phyloP scores from a whole-genome alignment of 495 filamentous ascomycete species.

The Amorphotheca resinae region DNA sequence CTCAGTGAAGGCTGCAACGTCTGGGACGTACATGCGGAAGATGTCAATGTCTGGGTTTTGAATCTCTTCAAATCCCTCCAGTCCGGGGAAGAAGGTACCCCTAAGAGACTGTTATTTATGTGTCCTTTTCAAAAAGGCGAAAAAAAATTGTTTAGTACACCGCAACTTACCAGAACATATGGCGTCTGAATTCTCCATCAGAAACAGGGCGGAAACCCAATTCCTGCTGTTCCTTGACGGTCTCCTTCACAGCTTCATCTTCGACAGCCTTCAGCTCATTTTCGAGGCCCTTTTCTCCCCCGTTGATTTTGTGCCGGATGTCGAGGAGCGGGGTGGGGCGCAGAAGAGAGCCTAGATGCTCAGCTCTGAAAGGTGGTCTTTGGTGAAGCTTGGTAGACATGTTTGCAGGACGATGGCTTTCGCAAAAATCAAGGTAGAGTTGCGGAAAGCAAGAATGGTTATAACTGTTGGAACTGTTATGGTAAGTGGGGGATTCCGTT shows the following conservation, averaged over 20 bases:
- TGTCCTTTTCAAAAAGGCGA: neutral
- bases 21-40: constrained; percentile 66
- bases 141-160: neutral
- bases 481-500: neutral
- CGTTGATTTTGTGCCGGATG: constrained; percentile 42
- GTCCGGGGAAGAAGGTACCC: constrained; percentile 65
- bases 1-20: constrained; percentile 63
- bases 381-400: constrained; percentile 30
- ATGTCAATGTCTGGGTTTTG: constrained; percentile 43
- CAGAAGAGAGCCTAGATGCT: constrained; percentile 74
- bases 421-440: too few relatives aligned
- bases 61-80: constrained; percentile 58
- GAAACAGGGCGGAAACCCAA: constrained; percentile 57
- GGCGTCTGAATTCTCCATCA: constrained; percentile 66
- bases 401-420: neutral
- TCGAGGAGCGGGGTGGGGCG: constrained; percentile 57
- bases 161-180: constrained; percentile 33
- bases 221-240: constrained; percentile 52
- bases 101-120: constrained; percentile 20
- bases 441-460: too few relatives aligned
- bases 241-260: constrained; percentile 52
- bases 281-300: constrained; percentile 25
- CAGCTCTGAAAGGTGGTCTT: constrained; percentile 66
- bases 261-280: constrained; percentile 40
- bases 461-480: too few relatives aligned